phyloP scores from a whole-genome alignment of 768 basidiomycete species.

The Boletus sp. region DNA sequence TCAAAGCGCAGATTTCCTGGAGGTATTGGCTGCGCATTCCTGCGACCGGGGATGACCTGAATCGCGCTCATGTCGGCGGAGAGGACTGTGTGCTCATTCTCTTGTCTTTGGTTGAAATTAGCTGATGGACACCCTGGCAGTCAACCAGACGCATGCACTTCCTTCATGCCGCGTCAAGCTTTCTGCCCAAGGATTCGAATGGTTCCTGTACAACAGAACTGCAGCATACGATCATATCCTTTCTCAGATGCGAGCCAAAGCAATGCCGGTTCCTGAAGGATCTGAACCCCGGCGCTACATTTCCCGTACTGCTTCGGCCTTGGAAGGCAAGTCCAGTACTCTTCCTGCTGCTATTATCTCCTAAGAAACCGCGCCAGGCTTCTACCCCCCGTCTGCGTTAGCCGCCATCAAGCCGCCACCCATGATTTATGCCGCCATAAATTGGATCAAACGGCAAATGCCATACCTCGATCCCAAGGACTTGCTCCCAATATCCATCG shows the following conservation, averaged over 20 bases:
- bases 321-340: constrained; percentile 33
- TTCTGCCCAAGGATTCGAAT: constrained; percentile 82
- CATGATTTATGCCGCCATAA: constrained; percentile 39
- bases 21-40: constrained; percentile 89
- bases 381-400: constrained; percentile 27
- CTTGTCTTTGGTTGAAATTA: background rate
- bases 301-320: constrained; percentile 38
- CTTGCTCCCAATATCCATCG: constrained; percentile 81
- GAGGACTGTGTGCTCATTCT: constrained; percentile 48
- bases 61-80: constrained; percentile 40
- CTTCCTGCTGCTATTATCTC: background rate
- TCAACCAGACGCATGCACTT: constrained; percentile 33
- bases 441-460: constrained; percentile 57
- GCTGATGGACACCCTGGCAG: constrained; percentile 23
- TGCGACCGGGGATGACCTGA: constrained; percentile 68
- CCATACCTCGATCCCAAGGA: constrained; percentile 78
- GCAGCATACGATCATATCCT: constrained; percentile 86
- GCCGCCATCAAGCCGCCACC: constrained; percentile 28
- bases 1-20: constrained; percentile 88
- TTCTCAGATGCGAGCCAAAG: constrained; percentile 57
- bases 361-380: constrained; percentile 9
- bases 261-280: constrained; percentile 7
- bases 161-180: constrained; percentile 79
- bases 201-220: constrained; percentile 90
- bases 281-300: constrained; percentile 37